Evolutionary conservation across 2,329 filamentous ascomycete species (phyloP).

Genomic region (Trichoderma oligosporum): DNA sequence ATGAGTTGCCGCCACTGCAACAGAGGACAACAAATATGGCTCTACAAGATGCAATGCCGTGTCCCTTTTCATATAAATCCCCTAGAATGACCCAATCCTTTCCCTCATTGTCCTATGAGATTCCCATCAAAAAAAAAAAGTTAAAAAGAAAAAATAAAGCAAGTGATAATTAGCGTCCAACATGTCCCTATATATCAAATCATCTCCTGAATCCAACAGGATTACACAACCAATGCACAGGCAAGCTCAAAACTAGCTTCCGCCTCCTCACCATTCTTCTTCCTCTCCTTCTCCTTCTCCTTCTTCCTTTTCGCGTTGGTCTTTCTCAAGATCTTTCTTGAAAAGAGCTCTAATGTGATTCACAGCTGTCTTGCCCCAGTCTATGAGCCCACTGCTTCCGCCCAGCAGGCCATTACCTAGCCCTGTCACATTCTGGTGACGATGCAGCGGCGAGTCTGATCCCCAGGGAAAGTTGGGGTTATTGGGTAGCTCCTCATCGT

Average conservation of each 20-base stretch:
- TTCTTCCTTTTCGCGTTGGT: neutral
- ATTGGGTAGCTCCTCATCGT: constrained; percentile 26
- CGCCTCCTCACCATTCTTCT: neutral
- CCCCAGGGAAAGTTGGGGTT: constrained; percentile 38
- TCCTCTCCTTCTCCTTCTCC: too few species aligned
- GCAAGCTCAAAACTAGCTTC: neutral
- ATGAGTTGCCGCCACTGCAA: neutral
- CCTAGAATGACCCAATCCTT: neutral
- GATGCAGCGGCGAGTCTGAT: constrained; percentile 35
- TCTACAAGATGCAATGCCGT: constrained; percentile 4
- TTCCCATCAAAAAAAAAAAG: constrained; percentile 11
- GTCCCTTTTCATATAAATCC: neutral
- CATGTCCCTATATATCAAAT: constrained; percentile 5
- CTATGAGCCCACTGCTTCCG: neutral
- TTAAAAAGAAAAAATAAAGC: neutral
- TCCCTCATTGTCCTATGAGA: neutral
- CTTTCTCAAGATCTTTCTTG: neutral
- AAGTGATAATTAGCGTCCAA: neutral
- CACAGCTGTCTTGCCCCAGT: constrained; percentile 8
- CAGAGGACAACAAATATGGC: neutral
- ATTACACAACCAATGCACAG: neutral
- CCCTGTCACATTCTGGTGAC: constrained; percentile 32
- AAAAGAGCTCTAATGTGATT: constrained; percentile 6
- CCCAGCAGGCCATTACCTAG: constrained; percentile 23
- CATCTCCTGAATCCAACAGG: constrained; percentile 15